These are phyloP conservation scores for Ambrosia artemisiifolia DNA, from an alignment of 129 eudicot species.

Conservation along the genomic window DNA sequence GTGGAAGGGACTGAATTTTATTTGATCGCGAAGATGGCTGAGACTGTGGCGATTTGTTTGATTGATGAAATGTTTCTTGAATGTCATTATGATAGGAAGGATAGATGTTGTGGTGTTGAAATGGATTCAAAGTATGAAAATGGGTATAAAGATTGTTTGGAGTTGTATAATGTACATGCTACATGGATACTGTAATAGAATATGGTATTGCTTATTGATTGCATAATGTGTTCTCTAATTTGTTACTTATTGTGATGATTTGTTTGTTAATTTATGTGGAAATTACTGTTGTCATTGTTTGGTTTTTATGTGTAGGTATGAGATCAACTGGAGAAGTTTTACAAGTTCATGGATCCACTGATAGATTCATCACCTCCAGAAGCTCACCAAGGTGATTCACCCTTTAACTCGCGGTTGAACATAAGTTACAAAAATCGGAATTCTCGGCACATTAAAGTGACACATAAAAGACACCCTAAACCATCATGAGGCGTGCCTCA, in stretches of 20 bases:
- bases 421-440: constrained; percentile 61
- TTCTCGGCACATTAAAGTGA: constrained; percentile 89
- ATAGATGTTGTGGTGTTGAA: constrained; percentile 50
- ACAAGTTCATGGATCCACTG: constrained; percentile 88
- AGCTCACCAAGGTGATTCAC: constrained; percentile 52
- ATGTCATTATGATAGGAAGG: constrained; percentile 65
- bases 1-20: constrained; percentile 68
- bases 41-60: constrained; percentile 66
- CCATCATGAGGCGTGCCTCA: too few species aligned
- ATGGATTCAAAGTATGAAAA: constrained; percentile 49
- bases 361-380: constrained; percentile 89
- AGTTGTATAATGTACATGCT: constrained; percentile 31
- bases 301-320: constrained; percentile 45
- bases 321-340: constrained; percentile 79
- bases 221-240: too few species aligned
- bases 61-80: constrained; percentile 79
- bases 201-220: too few species aligned
- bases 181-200: too few species aligned
- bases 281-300: background rate
- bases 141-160: constrained; percentile 49
- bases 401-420: constrained; percentile 59
- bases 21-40: constrained; percentile 48
- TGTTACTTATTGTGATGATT: background rate
- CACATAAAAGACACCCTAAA: too few species aligned
- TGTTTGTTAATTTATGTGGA: background rate